A percentile compares a stretch with the other conserved stretches of the same genome.
Evolutionary conservation across 805 yeast species (phyloP).

Genomic region (Candida ovalis): DNA sequence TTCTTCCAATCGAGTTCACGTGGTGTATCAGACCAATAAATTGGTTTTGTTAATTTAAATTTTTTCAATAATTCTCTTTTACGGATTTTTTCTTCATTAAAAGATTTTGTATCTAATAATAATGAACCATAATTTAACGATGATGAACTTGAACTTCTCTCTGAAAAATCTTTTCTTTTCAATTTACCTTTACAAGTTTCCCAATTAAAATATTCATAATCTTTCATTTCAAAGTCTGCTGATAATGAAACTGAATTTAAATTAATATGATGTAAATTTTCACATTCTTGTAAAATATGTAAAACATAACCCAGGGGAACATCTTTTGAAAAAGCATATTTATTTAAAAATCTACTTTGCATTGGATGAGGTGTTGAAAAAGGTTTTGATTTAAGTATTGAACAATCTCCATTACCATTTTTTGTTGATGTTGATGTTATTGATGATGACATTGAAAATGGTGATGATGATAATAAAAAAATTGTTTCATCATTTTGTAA

Average conservation of each 20-base stretch:
- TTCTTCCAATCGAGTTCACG: slow-evolving; percentile 30
- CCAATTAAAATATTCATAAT: slow-evolving; percentile 36
- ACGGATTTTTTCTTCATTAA: slow-evolving; percentile 14
- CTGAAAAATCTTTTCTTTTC: neutral
- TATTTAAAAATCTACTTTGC: slow-evolving; percentile 55
- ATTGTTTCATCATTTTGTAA: neutral
- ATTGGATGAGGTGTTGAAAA: slow-evolving; percentile 50
- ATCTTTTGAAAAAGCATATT: slow-evolving; percentile 67
- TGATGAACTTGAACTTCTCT: slow-evolving; percentile 1
- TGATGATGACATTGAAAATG: neutral
- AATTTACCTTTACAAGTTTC: slow-evolving; percentile 17
- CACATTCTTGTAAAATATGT: slow-evolving; percentile 66
- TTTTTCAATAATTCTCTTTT: slow-evolving; percentile 12
- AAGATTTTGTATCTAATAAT: slow-evolving; percentile 27
- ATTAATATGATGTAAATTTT: slow-evolving; percentile 51
- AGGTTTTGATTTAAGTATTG: slow-evolving; percentile 18
- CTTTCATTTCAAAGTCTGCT: slow-evolving; percentile 56
- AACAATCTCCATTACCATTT: neutral
- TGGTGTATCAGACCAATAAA: slow-evolving; percentile 31
- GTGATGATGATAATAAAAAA: neutral
- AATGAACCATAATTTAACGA: slow-evolving; percentile 23
- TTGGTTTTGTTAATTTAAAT: slow-evolving; percentile 16
- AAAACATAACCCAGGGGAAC: slow-evolving; percentile 74
- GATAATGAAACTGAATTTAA: slow-evolving; percentile 62
- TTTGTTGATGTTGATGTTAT: neutral